Percentiles rank a stretch among this genome's conserved stretches.
Evolutionary conservation across 2,329 filamentous ascomycete genomes (phyloP).

Genomic region (Sclerotinia subarctica): DNA sequence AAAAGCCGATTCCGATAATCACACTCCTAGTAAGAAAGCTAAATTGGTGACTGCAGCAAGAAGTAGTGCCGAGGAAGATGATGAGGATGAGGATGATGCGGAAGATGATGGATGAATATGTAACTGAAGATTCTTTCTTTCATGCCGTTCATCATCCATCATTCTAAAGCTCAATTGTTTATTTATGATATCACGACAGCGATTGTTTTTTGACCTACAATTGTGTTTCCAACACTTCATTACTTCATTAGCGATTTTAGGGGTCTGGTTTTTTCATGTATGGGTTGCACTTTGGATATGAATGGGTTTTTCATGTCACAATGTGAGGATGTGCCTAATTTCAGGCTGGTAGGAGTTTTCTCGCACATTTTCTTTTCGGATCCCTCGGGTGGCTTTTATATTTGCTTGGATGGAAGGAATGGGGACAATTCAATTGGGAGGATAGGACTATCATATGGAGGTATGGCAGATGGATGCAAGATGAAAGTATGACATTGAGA

Average conservation of each 20-base stretch:
- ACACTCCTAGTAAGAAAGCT: slow-evolving; percentile 52
- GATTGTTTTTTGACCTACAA: slow-evolving; percentile 26
- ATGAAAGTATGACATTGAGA: slow-evolving; percentile 12
- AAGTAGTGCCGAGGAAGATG: slow-evolving; percentile 37
- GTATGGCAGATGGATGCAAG: slow-evolving; percentile 1
- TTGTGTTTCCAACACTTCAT: slow-evolving; percentile 25
- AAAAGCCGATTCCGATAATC: slow-evolving; percentile 53
- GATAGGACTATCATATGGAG: slow-evolving; percentile 8
- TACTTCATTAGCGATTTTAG: slow-evolving; percentile 28
- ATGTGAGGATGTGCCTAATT: slow-evolving; percentile 16
- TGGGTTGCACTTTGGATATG: slow-evolving; percentile 18
- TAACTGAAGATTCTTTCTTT: not conserved
- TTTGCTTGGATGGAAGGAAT: slow-evolving; percentile 19
- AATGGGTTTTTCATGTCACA: slow-evolving; percentile 18
- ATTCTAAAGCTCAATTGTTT: slow-evolving; percentile 25
- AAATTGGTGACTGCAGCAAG: slow-evolving; percentile 41
- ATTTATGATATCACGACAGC: slow-evolving; percentile 37
- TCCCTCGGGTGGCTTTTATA: slow-evolving; percentile 13
- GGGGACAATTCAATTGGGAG: slow-evolving; percentile 8
- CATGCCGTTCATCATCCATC: slow-evolving; percentile 5
- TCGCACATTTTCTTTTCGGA: slow-evolving; percentile 10
- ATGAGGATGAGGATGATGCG: slow-evolving; percentile 38
- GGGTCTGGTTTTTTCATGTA: slow-evolving; percentile 3
- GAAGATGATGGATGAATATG: slow-evolving; percentile 32
- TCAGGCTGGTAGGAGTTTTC: slow-evolving; percentile 21